Percentiles rank a stretch among this genome's conserved stretches.
Evolutionary conservation across 164 flowering plant species (phyloP).

Genomic region (Stephania japonica): DNA sequence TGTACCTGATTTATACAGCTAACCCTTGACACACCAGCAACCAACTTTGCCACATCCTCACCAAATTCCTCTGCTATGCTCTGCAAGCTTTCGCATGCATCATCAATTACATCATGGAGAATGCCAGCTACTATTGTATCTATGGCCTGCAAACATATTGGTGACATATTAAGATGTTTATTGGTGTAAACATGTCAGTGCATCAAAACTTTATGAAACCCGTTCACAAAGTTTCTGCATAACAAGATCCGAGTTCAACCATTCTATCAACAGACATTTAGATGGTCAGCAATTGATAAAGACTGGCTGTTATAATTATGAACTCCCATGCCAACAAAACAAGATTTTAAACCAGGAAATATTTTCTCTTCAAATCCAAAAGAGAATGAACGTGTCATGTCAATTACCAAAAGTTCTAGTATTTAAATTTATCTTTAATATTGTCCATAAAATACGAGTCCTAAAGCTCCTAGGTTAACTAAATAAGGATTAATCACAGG

Average conservation of each 20-base stretch:
- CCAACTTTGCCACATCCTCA: conserved; percentile 74
- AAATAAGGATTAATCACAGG: background rate
- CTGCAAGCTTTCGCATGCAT: conserved; percentile 50
- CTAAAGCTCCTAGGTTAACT: background rate
- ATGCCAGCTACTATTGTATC: conserved; percentile 92
- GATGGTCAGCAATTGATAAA: background rate
- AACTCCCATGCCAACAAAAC: background rate
- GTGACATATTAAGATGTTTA: background rate
- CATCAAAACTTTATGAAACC: background rate
- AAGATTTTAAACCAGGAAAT: background rate
- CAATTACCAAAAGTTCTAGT: background rate
- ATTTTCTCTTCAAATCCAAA: background rate
- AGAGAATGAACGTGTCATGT: background rate
- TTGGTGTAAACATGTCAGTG: background rate
- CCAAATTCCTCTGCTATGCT: conserved; percentile 70
- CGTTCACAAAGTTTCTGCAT: background rate
- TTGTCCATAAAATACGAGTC: background rate
- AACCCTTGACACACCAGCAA: conserved; percentile 85
- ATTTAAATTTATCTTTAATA: background rate
- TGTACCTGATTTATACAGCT: conserved; percentile 87
- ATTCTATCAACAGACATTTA: background rate
- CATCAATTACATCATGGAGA: conserved; percentile 94
- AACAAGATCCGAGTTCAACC: background rate
- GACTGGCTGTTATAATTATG: background rate
- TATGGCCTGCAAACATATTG: conserved; percentile 54